These are phyloP conservation scores for Epichloe festucae DNA, from an alignment of 2,329 filamentous ascomycete genomes.

Conservation along the genomic window DNA sequence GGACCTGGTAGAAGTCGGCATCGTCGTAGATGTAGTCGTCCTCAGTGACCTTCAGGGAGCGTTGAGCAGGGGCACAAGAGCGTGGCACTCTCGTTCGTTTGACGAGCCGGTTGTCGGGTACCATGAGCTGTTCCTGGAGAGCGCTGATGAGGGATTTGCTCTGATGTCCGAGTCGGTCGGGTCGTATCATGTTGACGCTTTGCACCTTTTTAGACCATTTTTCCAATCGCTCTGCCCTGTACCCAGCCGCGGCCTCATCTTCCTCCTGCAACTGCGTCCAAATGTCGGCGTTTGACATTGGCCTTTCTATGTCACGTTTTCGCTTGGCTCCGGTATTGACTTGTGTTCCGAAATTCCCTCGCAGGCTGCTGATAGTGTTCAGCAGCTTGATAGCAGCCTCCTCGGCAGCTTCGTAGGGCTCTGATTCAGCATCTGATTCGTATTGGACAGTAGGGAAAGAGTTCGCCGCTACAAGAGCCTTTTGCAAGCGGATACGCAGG, in stretches of 20 bases:
- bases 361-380: conserved; percentile 63
- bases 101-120: conserved; percentile 49
- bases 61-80: conserved; percentile 63
- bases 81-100: conserved; percentile 58
- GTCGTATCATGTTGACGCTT: conserved; percentile 29
- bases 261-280: conserved; percentile 59
- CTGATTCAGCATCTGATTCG: conserved; percentile 24
- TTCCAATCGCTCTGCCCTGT: conserved; percentile 62
- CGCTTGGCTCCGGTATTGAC: conserved; percentile 46
- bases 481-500: conserved; percentile 83
- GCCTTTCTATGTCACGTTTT: conserved; percentile 38
- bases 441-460: conserved; percentile 43
- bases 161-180: conserved; percentile 16
- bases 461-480: conserved; percentile 73
- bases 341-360: conserved; percentile 43
- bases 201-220: conserved; percentile 73
- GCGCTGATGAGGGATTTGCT: conserved; percentile 44
- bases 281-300: conserved; percentile 50
- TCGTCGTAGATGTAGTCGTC: conserved; percentile 72
- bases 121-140: conserved; percentile 54
- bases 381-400: conserved; percentile 74
- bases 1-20: conserved; percentile 82
- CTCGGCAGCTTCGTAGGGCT: conserved; percentile 65
- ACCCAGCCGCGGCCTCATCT: conserved; percentile 45
- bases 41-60: conserved; percentile 40